Evolutionary conservation across 2,329 filamentous ascomycete species (phyloP).

Genomic region (Trichoderma gracile): DNA sequence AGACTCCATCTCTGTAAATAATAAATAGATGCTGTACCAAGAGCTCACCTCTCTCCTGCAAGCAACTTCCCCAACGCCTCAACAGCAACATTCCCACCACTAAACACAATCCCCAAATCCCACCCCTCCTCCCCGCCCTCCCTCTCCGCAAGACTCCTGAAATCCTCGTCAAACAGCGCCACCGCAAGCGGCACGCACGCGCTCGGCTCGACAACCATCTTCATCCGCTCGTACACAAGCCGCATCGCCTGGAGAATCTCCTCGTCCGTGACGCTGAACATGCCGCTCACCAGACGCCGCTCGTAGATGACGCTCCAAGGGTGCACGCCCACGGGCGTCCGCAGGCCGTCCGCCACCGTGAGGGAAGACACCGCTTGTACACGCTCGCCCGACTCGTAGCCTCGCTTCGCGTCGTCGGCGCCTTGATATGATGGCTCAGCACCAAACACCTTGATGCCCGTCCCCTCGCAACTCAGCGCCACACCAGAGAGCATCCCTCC

Average conservation of each 20-base stretch:
- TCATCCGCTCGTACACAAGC: constrained; percentile 82
- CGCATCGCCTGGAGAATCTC: constrained; percentile 77
- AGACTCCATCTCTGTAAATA: too few species aligned
- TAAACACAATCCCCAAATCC: constrained; percentile 64
- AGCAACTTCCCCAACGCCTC: constrained; percentile 57
- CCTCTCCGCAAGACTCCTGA: constrained; percentile 66
- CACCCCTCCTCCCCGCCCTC: constrained; percentile 74
- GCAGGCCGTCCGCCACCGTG: constrained; percentile 85
- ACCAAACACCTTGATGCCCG: constrained; percentile 76
- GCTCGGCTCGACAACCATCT: constrained; percentile 88
- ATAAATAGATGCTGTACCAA: too few species aligned
- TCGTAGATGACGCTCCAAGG: constrained; percentile 80
- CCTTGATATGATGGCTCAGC: constrained; percentile 82
- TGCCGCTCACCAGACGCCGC: constrained; percentile 64
- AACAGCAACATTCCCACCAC: constrained; percentile 60
- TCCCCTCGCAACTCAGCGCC: constrained; percentile 72
- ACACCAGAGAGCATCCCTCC: constrained; percentile 86
- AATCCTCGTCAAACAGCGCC: constrained; percentile 82
- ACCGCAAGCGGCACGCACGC: constrained; percentile 82
- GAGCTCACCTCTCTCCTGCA: constrained; percentile 12
- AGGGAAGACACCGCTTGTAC: constrained; percentile 70
- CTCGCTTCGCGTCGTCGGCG: constrained; percentile 77
- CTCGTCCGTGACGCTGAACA: constrained; percentile 75
- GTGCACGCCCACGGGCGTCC: constrained; percentile 74
- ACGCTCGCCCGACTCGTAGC: constrained; percentile 63